Evolutionary conservation across 2,329 filamentous ascomycete species (phyloP), one percentile per base, ranked within the genome.

Genomic region (Plectosphaerella sp.): DNA sequence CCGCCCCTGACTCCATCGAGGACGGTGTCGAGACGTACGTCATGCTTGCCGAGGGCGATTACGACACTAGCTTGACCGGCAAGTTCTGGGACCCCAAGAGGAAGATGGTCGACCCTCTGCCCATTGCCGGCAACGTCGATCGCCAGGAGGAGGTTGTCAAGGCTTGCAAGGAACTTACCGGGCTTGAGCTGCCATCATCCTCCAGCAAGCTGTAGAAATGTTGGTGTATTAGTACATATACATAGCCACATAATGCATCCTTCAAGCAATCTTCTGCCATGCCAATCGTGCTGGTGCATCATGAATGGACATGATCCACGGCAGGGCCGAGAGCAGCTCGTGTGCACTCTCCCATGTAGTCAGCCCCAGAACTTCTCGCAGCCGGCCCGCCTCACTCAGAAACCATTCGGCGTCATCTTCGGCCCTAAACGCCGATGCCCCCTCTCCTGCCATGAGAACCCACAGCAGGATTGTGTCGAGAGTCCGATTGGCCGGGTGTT

Each of bases 1-100:
- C 64, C 25, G 80, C 80, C 1, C 64, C 76, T 1, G 78, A 72
- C 0, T 71, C 71, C 16, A 63, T 76, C n/a, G 68, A 77, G 35
- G 69, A 69, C 33, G 74, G 73, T 3, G 70, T 78, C 0, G 70
- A 73, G 43, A 74, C 73, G 1, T 77, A 79, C 59, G 71, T 62
- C 3, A 72, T 74, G 61, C 70, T 77, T 54, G 75, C 74, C 2
- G 69, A 72, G 52, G 76, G 74, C 0, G 61, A 67, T 6, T 67
- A 63, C 0, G 54, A 58, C 25, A 62, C 61, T 2, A 54, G 60
- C 22, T 65, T 62, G 9, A 59, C 59, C 1, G 73, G 72, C 0
- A 65, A 67, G 46, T 75, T 74, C 52, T 78, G 71, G 47, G 65
- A 65, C 48, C 53, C 53, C 39, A 62, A 64, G 12, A 63, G 62